Evolutionary conservation across 441 rosid genomes (phyloP), one percentile per base, ranked within the genome.

Genomic region (Cnidoscolus chayamansa): DNA sequence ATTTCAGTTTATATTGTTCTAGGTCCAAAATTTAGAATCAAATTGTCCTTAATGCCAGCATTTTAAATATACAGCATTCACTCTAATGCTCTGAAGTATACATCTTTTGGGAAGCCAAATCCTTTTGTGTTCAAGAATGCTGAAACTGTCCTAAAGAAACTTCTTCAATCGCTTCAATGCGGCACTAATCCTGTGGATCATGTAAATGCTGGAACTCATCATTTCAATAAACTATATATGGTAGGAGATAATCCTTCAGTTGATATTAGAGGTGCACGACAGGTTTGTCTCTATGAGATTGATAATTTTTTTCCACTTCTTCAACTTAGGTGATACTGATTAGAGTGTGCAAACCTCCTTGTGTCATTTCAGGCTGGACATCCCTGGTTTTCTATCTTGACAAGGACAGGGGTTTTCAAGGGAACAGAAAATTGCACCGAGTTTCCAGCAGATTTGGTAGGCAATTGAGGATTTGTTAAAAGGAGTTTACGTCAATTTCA

Each of bases 361-460:
- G 50, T 73, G 60, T 15, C 60, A 19, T 81, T 68, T 61, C 86
- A 91, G 96, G 93, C 94, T 5, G 93, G 97, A 71, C 79, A 68
- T 43, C 98, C 87, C 9, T 91, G 98, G 96, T 93, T 91, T 84
- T 87, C 98, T 54, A 90, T 91, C 68, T 80, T 90, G 84, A 93
- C 96, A 1, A 90, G 96, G 84, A 90, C 89, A 1, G 96, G 98
- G 32, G 94, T 88, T 65, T 91, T 93, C 81, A 88, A 82, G 82
- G 94, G 96, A 73, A 79, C 82, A 77, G 81, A 72, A 65, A 91
- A 91, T 73, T 85, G 85, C 73, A 0, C 72, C 0, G 83, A 84
- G 62, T 88, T 88, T 81, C 89, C 89, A 0, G 96, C 94, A 9
- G 91, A 89, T 87, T 58, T 88, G 88, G 94, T 89, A 78, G 10